These are phyloP conservation scores for Candida endomychidarum DNA, from an alignment of 805 yeast genomes.

Conservation along the genomic window DNA sequence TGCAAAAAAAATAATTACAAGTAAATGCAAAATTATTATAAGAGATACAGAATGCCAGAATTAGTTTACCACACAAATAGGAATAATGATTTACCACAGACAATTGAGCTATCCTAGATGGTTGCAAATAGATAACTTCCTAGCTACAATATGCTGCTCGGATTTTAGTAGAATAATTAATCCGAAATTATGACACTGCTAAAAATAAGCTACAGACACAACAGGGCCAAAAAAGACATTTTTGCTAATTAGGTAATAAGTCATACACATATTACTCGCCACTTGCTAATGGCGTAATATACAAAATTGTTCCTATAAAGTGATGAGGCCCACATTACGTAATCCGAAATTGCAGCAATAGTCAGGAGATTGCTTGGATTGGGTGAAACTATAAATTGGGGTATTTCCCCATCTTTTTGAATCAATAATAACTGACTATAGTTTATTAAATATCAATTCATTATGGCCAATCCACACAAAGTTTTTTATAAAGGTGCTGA, in stretches of 20 bases:
- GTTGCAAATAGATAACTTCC: no score
- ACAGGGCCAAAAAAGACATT: no score
- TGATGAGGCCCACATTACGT: conserved; percentile 3
- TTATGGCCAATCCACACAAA: conserved; percentile 36
- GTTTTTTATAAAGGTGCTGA: conserved; percentile 64
- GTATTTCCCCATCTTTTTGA: conserved; percentile 3
- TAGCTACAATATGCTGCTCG: no score
- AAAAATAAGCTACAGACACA: no score
- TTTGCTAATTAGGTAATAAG: conserved; percentile 4
- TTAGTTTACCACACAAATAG: no score
- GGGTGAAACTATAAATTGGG: conserved; percentile 5
- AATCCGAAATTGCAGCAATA: conserved; percentile 5
- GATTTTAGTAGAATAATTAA: no score
- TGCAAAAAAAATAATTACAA: no score
- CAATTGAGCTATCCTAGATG: no score
- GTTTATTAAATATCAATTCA: conserved; percentile 1
- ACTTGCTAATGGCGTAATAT: conserved; percentile 7
- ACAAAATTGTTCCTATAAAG: neutral
- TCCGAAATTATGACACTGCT: no score
- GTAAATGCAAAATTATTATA: no score
- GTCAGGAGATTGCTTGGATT: conserved; percentile 7
- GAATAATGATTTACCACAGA: no score
- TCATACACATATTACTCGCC: neutral
- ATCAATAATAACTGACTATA: neutral
- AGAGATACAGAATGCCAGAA: no score